Percentiles rank a stretch among this genome's conserved stretches.
Conservation (phyloP, 805 yeast species). For the Candida schatavii region DNA sequence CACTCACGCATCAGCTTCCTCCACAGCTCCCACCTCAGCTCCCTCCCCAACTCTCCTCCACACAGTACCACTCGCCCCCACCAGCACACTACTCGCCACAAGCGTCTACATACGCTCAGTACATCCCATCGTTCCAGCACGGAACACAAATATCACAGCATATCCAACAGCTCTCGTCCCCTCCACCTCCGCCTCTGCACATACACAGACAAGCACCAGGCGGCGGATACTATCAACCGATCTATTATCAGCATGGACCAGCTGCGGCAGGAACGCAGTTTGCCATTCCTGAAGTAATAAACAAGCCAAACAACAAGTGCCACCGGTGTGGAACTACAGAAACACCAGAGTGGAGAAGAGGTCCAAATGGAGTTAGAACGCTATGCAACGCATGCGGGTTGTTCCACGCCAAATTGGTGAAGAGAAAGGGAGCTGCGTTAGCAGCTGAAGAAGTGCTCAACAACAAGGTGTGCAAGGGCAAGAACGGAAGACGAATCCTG, state of each 20-base stretch:
- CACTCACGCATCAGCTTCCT: no score
- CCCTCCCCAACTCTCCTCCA: slow-evolving; percentile 1
- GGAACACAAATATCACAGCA: slow-evolving; percentile 11
- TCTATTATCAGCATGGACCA: slow-evolving; percentile 7
- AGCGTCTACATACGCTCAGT: slow-evolving; percentile 3
- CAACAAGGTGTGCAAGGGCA: slow-evolving; percentile 42
- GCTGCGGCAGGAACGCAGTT: slow-evolving; percentile 12
- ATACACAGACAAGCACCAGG: slow-evolving; percentile 6
- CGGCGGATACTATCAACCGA: slow-evolving; percentile 12
- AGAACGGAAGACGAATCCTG: slow-evolving; percentile 40
- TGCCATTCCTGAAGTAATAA: slow-evolving; percentile 30
- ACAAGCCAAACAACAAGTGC: slow-evolving; percentile 34
- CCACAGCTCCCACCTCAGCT: slow-evolving; percentile 4
- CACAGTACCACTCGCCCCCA: slow-evolving; percentile 4
- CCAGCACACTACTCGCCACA: slow-evolving; percentile 1
- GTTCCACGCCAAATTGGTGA: slow-evolving; percentile 46
- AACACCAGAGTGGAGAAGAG: slow-evolving; percentile 45
- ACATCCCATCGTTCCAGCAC: slow-evolving; percentile 3
- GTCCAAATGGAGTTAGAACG: slow-evolving; percentile 45
- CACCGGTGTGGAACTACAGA: slow-evolving; percentile 47
- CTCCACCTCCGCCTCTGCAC: slow-evolving; percentile 5
- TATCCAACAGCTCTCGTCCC: slow-evolving; percentile 10
- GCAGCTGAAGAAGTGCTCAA: slow-evolving; percentile 48
- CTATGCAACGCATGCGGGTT: slow-evolving; percentile 44
- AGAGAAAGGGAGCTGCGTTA: slow-evolving; percentile 51